Base-by-base conservation (phyloP, 2,329 filamentous ascomycete species). In the Neonectria punicea region DNA sequence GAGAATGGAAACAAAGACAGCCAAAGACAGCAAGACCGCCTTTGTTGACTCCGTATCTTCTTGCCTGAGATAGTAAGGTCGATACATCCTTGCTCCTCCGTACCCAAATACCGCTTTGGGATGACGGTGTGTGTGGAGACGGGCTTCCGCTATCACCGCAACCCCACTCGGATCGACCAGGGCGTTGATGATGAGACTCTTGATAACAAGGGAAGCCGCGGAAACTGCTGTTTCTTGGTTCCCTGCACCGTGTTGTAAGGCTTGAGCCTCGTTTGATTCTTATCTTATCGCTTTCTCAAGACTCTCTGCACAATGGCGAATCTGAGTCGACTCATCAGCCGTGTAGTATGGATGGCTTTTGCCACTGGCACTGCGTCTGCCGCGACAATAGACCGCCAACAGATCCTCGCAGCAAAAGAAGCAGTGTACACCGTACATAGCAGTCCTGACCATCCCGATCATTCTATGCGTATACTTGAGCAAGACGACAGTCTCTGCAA, bases 381-480 rank as follows among this genome's bases (percentile, higher is more conserved):
- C 11, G 44, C 44, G 2, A 47, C 44, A 14, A 47, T 47, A 13
- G 44, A 47, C 44, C 44, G 44, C 7, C 44, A 47, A 47, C 44
- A 47, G 22, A 28, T 47, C 13, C n/a, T 47, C 3, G 44, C 20
- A 3, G 11, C 10, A 4, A 47, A 47, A 8, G 20, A 47, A 47
- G 44, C 14, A 16, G 44, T 16, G 4, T 47, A 14, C 6, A 47
- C 11, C 14, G 14, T 28, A 16, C 5, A 28, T 10, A 46, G 53
- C 14, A 16, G 46, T 32, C 20, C 44, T 7, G 11, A 25, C 6
- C 28, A 54, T 44, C 70, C 67, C 1, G 56, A 25, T 6, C 25
- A 25, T 5, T 25, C 69, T 1, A 63, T 71, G 11, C 70, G 70
- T 11, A 70, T 72, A 20, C 66, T 56, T 2, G 67, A 71, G 13